phyloP scores from a whole-genome alignment of 192 early-diverging fungal genomes.

The Phycomyces blakesleeanus region DNA sequence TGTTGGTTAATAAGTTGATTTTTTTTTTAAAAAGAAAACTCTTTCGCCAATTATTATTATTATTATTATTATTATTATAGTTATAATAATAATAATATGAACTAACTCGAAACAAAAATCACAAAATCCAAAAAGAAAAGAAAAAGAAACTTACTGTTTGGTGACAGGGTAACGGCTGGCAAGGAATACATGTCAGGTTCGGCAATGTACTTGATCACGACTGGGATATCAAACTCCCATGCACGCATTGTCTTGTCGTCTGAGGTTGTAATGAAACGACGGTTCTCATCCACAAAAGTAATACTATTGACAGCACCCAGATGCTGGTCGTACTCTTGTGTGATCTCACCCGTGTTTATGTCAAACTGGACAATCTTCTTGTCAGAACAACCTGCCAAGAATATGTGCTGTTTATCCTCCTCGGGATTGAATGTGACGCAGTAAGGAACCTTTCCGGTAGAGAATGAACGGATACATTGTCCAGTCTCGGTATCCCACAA shows the following conservation, averaged over 20 bases:
- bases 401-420: constrained; percentile 77
- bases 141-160: constrained; percentile 63
- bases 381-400: constrained; percentile 90
- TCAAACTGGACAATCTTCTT: constrained; percentile 93
- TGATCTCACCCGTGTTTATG: constrained; percentile 72
- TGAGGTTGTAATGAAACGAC: constrained; percentile 91
- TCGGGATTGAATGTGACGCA: constrained; percentile 92
- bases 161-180: constrained; percentile 87
- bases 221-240: constrained; percentile 98
- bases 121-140: constrained; percentile 8
- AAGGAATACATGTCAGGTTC: constrained; percentile 96
- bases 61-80: too few relatives aligned
- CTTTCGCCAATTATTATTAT: too few relatives aligned
- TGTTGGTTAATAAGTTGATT: too few relatives aligned
- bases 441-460: constrained; percentile 78
- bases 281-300: constrained; percentile 92
- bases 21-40: too few relatives aligned
- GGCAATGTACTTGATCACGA: constrained; percentile 96
- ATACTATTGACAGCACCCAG: constrained; percentile 94
- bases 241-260: constrained; percentile 96
- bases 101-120: too few relatives aligned
- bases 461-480: constrained; percentile 73
- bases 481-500: constrained; percentile 99
- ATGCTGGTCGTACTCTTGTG: constrained; percentile 97
- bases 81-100: too few relatives aligned